Conservation (phyloP, 768 basidiomycete genomes). For the Pholiota molesta region DNA sequence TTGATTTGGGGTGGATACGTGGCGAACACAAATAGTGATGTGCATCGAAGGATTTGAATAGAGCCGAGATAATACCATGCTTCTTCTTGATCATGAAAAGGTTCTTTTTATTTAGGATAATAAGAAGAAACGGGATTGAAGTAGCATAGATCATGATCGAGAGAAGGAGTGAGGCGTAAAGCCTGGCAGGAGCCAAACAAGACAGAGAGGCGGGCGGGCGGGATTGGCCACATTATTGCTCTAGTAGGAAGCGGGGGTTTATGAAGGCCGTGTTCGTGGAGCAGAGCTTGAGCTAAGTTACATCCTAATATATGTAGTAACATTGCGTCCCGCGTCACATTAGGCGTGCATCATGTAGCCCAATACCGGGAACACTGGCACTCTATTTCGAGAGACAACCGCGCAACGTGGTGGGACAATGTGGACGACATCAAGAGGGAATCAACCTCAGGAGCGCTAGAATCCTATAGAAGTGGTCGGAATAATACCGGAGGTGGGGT, state of each 20-base stretch:
- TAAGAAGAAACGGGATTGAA: neutral
- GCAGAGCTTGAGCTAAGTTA: too few species aligned
- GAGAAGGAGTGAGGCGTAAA: neutral
- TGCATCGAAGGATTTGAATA: neutral
- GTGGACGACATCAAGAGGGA: too few species aligned
- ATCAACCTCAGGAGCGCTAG: neutral
- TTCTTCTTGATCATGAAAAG: neutral
- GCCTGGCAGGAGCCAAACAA: neutral
- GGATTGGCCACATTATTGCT: too few species aligned
- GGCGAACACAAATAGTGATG: neutral
- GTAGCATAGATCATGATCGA: neutral
- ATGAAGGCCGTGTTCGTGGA: too few species aligned
- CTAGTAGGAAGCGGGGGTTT: too few species aligned
- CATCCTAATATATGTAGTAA: too few species aligned
- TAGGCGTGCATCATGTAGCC: neutral
- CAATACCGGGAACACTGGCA: neutral
- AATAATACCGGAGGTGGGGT: neutral
- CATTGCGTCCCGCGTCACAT: neutral
- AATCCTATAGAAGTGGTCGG: neutral
- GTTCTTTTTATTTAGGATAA: neutral
- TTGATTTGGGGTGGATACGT: neutral
- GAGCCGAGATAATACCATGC: neutral
- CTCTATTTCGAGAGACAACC: neutral
- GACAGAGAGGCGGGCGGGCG: neutral
- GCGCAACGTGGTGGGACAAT: neutral